Evolutionary conservation across 75 land plant genomes (phyloP).

Genomic region (Ceratopteris richardii): DNA sequence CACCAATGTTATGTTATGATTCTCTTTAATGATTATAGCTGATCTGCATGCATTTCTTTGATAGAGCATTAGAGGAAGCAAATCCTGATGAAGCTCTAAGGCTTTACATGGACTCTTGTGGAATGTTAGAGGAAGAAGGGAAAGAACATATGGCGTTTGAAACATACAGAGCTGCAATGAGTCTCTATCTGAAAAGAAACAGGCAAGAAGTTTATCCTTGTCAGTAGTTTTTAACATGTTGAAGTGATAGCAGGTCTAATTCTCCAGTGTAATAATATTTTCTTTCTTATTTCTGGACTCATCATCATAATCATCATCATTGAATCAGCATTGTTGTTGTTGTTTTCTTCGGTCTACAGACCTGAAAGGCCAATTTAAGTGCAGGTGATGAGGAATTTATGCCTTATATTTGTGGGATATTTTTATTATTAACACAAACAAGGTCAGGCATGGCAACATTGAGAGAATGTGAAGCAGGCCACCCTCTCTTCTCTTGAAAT

Average conservation of each 20-base stretch:
- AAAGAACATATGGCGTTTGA: slow-evolving; percentile 99
- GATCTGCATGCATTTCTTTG: background rate
- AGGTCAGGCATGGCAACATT: too few species aligned
- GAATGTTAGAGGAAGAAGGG: slow-evolving; percentile 86
- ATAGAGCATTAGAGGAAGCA: slow-evolving; percentile 77
- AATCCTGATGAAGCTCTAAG: slow-evolving; percentile 64
- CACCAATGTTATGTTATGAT: slow-evolving; percentile 1
- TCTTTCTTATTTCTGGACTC: too few species aligned
- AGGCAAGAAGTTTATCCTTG: slow-evolving; percentile 30
- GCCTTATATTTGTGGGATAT: too few species aligned
- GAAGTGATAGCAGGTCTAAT: background rate
- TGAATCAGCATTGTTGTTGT: too few species aligned
- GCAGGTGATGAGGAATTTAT: too few species aligned
- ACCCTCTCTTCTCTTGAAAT: too few species aligned
- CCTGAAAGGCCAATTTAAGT: too few species aligned
- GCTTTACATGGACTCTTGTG: slow-evolving; percentile 74
- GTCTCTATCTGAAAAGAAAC: slow-evolving; percentile 71
- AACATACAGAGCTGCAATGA: slow-evolving; percentile 72
- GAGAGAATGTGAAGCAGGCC: too few species aligned
- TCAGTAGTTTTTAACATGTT: background rate
- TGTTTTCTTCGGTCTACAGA: too few species aligned
- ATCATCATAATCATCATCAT: too few species aligned
- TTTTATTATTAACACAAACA: too few species aligned
- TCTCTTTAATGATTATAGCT: background rate
- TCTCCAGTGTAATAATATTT: too few species aligned